Evolutionary conservation across 148 eudicot genomes (phyloP).

Genomic region (Chenopodium berlandieri): DNA sequence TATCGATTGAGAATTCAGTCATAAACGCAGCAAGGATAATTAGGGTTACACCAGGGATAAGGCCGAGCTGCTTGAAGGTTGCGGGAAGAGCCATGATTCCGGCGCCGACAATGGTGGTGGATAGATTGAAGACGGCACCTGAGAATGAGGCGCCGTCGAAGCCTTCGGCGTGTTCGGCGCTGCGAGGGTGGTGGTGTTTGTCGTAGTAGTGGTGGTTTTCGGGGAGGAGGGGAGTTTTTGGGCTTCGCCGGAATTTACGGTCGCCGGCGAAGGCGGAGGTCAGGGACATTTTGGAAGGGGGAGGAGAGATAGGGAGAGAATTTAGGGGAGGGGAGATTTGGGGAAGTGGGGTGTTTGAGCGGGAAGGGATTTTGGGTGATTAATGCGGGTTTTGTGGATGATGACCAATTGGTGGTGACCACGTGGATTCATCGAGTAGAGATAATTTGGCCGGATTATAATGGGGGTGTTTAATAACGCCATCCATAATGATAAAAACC

Average conservation of each 20-base stretch:
- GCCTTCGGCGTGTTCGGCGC: background rate
- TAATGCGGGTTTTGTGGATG: background rate
- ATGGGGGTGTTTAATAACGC: too few relatives aligned
- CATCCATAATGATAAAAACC: too few relatives aligned
- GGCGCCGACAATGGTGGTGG: conserved; percentile 81
- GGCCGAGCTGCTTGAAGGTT: conserved; percentile 62
- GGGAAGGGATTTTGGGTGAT: conserved; percentile 2
- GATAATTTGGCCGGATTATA: too few relatives aligned
- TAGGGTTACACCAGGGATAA: conserved; percentile 47
- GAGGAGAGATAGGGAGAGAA: background rate
- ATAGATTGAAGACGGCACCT: conserved; percentile 78
- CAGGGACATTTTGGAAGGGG: conserved; percentile 7
- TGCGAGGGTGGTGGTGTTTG: background rate
- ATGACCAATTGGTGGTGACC: background rate
- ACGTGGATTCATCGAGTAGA: background rate
- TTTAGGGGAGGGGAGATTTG: too few relatives aligned
- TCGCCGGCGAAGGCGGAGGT: conserved; percentile 10
- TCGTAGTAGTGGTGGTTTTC: conserved; percentile 24
- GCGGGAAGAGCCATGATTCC: conserved; percentile 92
- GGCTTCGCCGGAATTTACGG: conserved; percentile 44
- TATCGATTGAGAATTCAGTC: conserved; percentile 56
- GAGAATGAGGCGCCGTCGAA: conserved; percentile 58
- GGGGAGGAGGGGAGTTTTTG: conserved; percentile 40
- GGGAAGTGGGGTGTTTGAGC: background rate
- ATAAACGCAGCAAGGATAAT: conserved; percentile 50